Evolutionary conservation across 345 rosid genomes (phyloP), one percentile per base, ranked within the genome.

Genomic region (Iberis pinnata): DNA sequence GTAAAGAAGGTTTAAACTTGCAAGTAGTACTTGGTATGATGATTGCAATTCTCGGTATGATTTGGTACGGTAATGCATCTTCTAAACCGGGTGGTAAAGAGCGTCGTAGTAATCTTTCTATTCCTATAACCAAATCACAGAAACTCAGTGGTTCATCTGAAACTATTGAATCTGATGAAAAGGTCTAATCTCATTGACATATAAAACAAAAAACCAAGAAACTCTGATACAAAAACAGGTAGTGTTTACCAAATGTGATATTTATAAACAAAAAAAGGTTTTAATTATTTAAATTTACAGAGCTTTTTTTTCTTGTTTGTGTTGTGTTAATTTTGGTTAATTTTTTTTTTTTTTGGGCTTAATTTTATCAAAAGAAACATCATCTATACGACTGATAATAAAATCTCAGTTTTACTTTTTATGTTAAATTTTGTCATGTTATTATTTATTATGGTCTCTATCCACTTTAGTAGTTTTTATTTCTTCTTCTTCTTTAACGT

Each of bases 41-140:
- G 31, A 73, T 93, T 14, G 99, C 99, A 0, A 77, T 93, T 8
- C 65, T 61, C 3, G 97, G 99, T 18, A 93, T 93, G 99, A 43
- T 93, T 57, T 93, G 95, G 97, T 93, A 93, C 15, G 84, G 92
- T 4, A 88, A 88, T n/a, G 97, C 92, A 66, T 88, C 99, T 12
- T 77, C 95, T 9, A 93, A 79, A 63, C 95, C 99, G 0, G 95
- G 99, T 3, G 99, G 97, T 12, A 93, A 88, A 53, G 97, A 88
- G 58, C 89, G 90, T 1, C 72, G 86, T 8, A 72, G 77, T n/a
- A n/a, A n/a, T 58, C 75, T 61, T 63, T 73, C 84, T 1, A 64
- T 71, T 54, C 79, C 79, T 13, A 70, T 60, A 52, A 73, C 57
- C 48, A 81, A 70, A 63, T n/a, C 75, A 16, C 86, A 74, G 53